phyloP scores from a whole-genome alignment of 164 flowering plant genomes.

The Piper longum region DNA sequence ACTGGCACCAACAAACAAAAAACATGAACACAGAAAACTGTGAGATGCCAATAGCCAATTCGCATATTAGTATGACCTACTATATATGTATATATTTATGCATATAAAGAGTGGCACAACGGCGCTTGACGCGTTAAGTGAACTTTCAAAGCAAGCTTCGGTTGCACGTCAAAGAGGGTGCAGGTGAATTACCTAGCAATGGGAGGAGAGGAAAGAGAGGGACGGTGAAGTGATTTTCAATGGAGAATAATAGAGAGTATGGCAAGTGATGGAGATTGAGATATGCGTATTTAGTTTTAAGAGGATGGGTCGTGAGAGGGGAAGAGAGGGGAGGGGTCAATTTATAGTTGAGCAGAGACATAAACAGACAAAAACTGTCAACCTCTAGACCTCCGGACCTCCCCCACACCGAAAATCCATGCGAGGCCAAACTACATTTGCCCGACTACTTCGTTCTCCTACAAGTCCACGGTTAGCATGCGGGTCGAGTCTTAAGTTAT shows the following conservation, averaged over 20 bases:
- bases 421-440: neutral
- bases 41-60: too few relatives aligned
- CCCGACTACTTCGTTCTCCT: too few relatives aligned
- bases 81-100: too few relatives aligned
- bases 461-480: too few relatives aligned
- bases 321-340: neutral
- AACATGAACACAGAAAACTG: neutral
- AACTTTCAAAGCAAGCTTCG: neutral
- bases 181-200: neutral
- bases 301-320: too few relatives aligned
- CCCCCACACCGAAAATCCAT: constrained; percentile 1
- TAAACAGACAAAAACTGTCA: too few relatives aligned
- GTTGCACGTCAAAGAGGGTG: neutral
- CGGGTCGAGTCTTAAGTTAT: too few relatives aligned
- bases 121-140: neutral
- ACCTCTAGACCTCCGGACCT: neutral
- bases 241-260: neutral
- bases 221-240: neutral
- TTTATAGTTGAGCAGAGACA: constrained; percentile 3
- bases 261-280: neutral
- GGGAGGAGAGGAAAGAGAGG: neutral
- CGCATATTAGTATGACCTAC: too few relatives aligned
- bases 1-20: neutral
- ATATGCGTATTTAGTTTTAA: neutral
- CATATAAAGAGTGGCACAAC: too few relatives aligned